These are phyloP conservation scores for Trichoderma asperelloides DNA, from an alignment of 495 filamentous ascomycete genomes.

Conservation along the genomic window DNA sequence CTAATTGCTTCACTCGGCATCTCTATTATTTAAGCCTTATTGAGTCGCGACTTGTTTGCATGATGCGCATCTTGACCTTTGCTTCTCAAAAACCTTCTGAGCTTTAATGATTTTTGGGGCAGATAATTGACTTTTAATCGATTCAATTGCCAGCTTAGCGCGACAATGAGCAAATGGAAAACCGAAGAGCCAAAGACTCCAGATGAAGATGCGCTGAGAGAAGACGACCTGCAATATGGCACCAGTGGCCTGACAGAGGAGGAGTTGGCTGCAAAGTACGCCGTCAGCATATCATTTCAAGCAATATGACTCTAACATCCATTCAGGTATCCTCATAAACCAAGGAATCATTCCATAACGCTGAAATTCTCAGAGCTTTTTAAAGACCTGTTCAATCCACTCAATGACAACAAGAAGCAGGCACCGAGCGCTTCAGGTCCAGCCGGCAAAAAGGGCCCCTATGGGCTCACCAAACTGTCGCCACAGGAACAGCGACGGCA, in stretches of 20 bases:
- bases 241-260: neutral
- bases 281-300: neutral
- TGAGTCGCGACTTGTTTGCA: no score
- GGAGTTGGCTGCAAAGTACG: constrained; percentile 5
- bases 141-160: neutral
- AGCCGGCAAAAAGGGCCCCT: constrained; percentile 47
- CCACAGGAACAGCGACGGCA: constrained; percentile 75
- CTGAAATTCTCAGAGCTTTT: constrained; percentile 79
- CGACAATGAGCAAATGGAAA: constrained; percentile 2
- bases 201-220: neutral
- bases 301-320: neutral
- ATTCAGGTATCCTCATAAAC: constrained; percentile 74
- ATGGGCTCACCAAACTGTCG: constrained; percentile 50
- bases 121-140: neutral
- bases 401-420: constrained; percentile 76
- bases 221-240: constrained; percentile 10
- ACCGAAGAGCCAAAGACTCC: constrained; percentile 10
- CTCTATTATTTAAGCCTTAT: neutral
- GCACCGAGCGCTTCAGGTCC: constrained; percentile 42
- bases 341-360: constrained; percentile 68
- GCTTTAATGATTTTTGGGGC: neutral
- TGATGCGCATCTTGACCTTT: no score
- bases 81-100: neutral
- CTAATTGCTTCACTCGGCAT: neutral
- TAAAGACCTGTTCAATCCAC: constrained; percentile 70